Evolutionary conservation across 257 asterid genomes (phyloP).

Genomic region (Prunella vulgaris): DNA sequence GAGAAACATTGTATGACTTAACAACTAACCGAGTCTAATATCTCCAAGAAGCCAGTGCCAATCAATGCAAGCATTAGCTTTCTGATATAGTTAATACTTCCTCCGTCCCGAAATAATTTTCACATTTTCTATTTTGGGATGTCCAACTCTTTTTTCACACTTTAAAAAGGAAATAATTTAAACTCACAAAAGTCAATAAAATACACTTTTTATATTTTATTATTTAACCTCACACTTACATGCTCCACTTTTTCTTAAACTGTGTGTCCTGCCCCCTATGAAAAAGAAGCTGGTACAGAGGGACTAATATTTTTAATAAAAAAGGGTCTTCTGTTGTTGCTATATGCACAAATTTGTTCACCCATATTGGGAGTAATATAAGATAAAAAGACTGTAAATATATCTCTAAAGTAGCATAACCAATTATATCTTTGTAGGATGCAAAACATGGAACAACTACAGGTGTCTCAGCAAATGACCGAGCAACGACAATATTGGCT

Average conservation of each 20-base stretch:
- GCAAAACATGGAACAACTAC: conserved; percentile 91
- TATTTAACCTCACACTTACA: too few species aligned
- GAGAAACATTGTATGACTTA: not conserved
- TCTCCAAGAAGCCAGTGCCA: not conserved
- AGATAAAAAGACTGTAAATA: not conserved
- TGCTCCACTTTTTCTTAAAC: too few species aligned
- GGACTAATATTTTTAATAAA: not conserved
- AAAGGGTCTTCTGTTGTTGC: not conserved
- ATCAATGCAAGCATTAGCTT: not conserved
- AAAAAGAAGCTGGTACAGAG: too few species aligned
- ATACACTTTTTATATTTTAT: too few species aligned
- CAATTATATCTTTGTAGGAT: conserved; percentile 46
- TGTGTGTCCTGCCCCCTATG: too few species aligned
- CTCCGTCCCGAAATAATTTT: too few species aligned
- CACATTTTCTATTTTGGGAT: too few species aligned
- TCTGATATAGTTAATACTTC: not conserved
- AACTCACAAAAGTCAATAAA: too few species aligned
- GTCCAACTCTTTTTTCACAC: too few species aligned
- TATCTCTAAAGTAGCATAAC: conserved; percentile 8
- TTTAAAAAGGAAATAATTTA: too few species aligned
- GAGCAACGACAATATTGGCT: conserved; percentile 81
- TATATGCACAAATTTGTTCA: not conserved
- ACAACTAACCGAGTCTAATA: not conserved
- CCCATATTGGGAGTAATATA: not conserved
- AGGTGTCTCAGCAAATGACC: conserved; percentile 94